Evolutionary conservation across 2,329 filamentous ascomycete genomes (phyloP).

Genomic region (Aspergillus chevalieri): DNA sequence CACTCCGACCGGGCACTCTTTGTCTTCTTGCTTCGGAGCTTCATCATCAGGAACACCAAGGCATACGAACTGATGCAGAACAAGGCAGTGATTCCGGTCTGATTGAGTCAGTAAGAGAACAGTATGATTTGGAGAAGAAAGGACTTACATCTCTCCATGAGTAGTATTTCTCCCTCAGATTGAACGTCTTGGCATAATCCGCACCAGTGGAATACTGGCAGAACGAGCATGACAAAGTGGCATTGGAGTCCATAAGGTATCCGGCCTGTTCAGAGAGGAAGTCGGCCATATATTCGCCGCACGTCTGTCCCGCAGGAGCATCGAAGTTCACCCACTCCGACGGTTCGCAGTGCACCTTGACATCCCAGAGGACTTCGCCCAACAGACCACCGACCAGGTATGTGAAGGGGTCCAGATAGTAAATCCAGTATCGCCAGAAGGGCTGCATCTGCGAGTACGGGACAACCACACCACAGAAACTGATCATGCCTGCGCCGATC

Average conservation of each 20-base stretch:
- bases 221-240: slow-evolving; percentile 23
- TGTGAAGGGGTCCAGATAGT: slow-evolving; percentile 40
- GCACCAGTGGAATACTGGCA: slow-evolving; percentile 27
- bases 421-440: slow-evolving; percentile 42
- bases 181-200: slow-evolving; percentile 31
- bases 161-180: slow-evolving; percentile 28
- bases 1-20: slow-evolving; percentile 38
- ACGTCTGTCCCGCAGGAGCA: slow-evolving; percentile 24
- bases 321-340: slow-evolving; percentile 27
- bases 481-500: slow-evolving; percentile 40
- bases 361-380: slow-evolving; percentile 33
- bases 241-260: slow-evolving; percentile 24
- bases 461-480: slow-evolving; percentile 36
- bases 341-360: slow-evolving; percentile 30
- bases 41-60: slow-evolving; percentile 45
- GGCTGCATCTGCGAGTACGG: slow-evolving; percentile 32
- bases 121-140: neutral
- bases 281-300: slow-evolving; percentile 29
- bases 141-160: slow-evolving; percentile 32
- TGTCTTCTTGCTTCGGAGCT: slow-evolving; percentile 43
- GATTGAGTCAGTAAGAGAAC: slow-evolving; percentile 4
- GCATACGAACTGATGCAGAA: slow-evolving; percentile 40
- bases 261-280: slow-evolving; percentile 23
- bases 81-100: slow-evolving; percentile 39
- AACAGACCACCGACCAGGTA: slow-evolving; percentile 39